Base-by-base conservation (phyloP, 169 alveolate genomes). In the Plasmodium sp. region DNA sequence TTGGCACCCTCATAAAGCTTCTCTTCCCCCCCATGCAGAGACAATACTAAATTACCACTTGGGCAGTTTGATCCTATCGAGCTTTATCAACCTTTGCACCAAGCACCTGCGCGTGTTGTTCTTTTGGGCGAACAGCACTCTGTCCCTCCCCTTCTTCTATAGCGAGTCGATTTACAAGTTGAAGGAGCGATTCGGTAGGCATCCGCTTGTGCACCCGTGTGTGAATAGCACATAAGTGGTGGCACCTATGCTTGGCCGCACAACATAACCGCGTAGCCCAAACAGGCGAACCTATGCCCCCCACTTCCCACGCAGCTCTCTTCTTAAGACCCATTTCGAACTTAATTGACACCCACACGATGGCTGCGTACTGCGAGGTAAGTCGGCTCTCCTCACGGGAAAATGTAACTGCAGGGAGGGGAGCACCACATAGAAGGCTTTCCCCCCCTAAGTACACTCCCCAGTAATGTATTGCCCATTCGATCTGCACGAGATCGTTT, bases 281-380 rank as follows among this genome's bases (percentile, higher is more conserved):
- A 7, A 33, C 41, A 80, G 12, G 71, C 5, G 22, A 34, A 45
- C 1, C 27, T 12, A 54, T 2, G n/a, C 22, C 31, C 27, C 12
- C 34, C 36, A 71, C 51, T 18, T 18, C 33, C 5, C 39, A 67
- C 14, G 33, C 71, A 86, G 93, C 80, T 22, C 71, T 86, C n/a
- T 34, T 86, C 22, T 75, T 86, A 56, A 77, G 51, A 41, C 93
- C 93, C 43, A 77, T 86, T 51, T 86, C 93, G 22, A 56, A 77
- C 34, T 27, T 86, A 6, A 58, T 86, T 22, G 93, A 86, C 27
- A 71, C n/a, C 27, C 71, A 86, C 36, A 86, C 93, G 43, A 43
- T 62, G 67, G 41, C 84, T 51, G 93, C 93, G 10, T 86, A 86
- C 67, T 86, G 93, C 67, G 93, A 86, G 72, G 93, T 86, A 77